These are phyloP conservation scores for Metschnikowia lunata DNA, from an alignment of 805 yeast species.

Conservation along the genomic window DNA sequence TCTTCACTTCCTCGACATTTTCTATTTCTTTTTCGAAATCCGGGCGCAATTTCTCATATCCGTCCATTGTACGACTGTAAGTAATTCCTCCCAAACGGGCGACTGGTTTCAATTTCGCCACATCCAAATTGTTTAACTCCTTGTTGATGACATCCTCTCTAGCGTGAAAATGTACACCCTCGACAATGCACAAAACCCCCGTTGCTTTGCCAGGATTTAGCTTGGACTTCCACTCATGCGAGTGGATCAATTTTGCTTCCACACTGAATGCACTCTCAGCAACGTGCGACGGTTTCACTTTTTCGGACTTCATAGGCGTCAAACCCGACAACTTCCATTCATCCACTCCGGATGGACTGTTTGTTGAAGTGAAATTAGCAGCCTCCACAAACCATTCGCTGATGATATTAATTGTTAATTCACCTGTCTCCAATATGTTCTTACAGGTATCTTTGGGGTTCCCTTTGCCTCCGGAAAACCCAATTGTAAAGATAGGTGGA, in stretches of 20 bases:
- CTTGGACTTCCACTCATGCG: conserved; percentile 44
- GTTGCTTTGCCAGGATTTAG: conserved; percentile 28
- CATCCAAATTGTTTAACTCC: conserved; percentile 37
- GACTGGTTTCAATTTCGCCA: conserved; percentile 48
- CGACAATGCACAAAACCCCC: conserved; percentile 43
- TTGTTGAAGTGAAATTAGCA: conserved; percentile 47
- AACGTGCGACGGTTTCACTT: conserved; percentile 53
- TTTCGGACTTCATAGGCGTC: conserved; percentile 40
- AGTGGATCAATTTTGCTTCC: conserved; percentile 47
- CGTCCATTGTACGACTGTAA: conserved; percentile 43
- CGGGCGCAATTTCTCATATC: conserved; percentile 46
- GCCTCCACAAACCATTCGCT: conserved; percentile 66
- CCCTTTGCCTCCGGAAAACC: conserved; percentile 38
- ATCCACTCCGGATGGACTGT: conserved; percentile 46
- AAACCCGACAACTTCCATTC: conserved; percentile 57
- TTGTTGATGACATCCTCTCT: conserved; percentile 51
- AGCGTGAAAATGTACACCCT: conserved; percentile 54
- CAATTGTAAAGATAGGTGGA: conserved; percentile 56
- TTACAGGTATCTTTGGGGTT: conserved; percentile 46
- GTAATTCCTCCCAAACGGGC: conserved; percentile 47
- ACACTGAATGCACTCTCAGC: conserved; percentile 58
- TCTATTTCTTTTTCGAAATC: conserved; percentile 22
- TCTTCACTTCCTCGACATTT: conserved; percentile 1
- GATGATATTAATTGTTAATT: conserved; percentile 52
- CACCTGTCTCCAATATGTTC: conserved; percentile 48